phyloP scores from a whole-genome alignment of 305 asterid genomes.

The Petunia hybrid region DNA sequence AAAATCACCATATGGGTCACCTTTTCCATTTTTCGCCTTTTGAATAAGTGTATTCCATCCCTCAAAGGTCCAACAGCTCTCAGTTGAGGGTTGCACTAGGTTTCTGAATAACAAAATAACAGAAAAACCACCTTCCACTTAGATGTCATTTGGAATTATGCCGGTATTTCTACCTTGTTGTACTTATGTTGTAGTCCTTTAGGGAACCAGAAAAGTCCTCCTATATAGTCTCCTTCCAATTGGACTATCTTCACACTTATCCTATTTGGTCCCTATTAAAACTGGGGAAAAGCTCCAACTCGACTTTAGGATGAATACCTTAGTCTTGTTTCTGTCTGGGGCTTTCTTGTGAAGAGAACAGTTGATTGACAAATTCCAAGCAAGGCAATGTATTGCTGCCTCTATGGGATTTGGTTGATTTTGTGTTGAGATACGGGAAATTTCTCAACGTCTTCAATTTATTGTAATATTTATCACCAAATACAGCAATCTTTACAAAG shows the following conservation, averaged over 20 bases:
- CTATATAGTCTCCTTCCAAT: constrained; percentile 37
- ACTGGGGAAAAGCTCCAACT: constrained; percentile 48
- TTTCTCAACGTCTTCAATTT: constrained; percentile 35
- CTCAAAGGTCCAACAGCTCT: constrained; percentile 39
- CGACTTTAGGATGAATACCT: constrained; percentile 46
- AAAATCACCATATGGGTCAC: constrained; percentile 16
- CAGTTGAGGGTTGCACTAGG: constrained; percentile 42
- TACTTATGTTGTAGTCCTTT: constrained; percentile 47
- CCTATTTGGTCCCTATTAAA: constrained; percentile 34
- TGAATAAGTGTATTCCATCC: constrained; percentile 53
- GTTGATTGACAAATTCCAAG: constrained; percentile 37
- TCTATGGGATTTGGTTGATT: constrained; percentile 42
- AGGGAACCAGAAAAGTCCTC: constrained; percentile 42
- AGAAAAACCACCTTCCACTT: constrained; percentile 35
- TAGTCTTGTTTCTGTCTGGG: constrained; percentile 61
- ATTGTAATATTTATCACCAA: not conserved
- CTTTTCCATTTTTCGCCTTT: not conserved
- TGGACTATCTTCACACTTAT: constrained; percentile 29
- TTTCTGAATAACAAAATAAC: constrained; percentile 45
- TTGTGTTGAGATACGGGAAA: constrained; percentile 35
- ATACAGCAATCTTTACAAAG: not conserved
- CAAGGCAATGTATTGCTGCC: constrained; percentile 48
- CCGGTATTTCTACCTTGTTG: constrained; percentile 48
- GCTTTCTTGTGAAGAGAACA: constrained; percentile 51
- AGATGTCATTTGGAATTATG: constrained; percentile 43